Evolutionary conservation across 495 filamentous ascomycete genomes (phyloP).

Genomic region (Hypomontagnella submonticulosa): DNA sequence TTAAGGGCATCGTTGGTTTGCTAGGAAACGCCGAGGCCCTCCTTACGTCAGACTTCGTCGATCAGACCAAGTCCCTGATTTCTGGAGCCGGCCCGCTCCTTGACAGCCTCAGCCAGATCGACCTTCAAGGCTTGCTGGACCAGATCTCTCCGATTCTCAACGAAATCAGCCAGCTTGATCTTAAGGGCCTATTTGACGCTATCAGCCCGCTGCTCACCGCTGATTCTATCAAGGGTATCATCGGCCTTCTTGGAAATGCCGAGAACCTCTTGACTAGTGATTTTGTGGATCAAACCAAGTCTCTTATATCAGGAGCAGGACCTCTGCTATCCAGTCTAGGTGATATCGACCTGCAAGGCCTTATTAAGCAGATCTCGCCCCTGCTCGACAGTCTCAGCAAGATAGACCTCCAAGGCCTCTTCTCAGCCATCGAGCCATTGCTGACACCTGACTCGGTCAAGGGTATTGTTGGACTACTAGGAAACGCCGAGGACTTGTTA

Average conservation of each 20-base stretch:
- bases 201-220: slow-evolving; percentile 50
- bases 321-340: slow-evolving; percentile 50
- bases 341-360: slow-evolving; percentile 47
- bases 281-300: slow-evolving; percentile 56
- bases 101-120: slow-evolving; percentile 49
- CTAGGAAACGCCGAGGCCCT: slow-evolving; percentile 55
- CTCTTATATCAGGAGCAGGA: slow-evolving; percentile 50
- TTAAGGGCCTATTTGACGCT: slow-evolving; percentile 42
- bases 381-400: slow-evolving; percentile 45
- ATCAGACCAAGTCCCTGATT: slow-evolving; percentile 56
- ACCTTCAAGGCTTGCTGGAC: slow-evolving; percentile 49
- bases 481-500: slow-evolving; percentile 56
- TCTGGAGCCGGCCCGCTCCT: slow-evolving; percentile 51
- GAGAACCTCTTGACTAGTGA: slow-evolving; percentile 53
- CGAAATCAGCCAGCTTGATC: slow-evolving; percentile 42
- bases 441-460: slow-evolving; percentile 54
- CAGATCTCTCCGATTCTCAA: slow-evolving; percentile 53
- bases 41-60: slow-evolving; percentile 56
- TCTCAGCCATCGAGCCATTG: slow-evolving; percentile 45
- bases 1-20: slow-evolving; percentile 52
- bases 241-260: slow-evolving; percentile 55
- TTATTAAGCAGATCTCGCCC: slow-evolving; percentile 45
- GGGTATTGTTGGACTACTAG: slow-evolving; percentile 52
- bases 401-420: slow-evolving; percentile 46
- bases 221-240: slow-evolving; percentile 52